phyloP scores from a whole-genome alignment of 805 yeast genomes.

The Debaryomyces maramus region DNA sequence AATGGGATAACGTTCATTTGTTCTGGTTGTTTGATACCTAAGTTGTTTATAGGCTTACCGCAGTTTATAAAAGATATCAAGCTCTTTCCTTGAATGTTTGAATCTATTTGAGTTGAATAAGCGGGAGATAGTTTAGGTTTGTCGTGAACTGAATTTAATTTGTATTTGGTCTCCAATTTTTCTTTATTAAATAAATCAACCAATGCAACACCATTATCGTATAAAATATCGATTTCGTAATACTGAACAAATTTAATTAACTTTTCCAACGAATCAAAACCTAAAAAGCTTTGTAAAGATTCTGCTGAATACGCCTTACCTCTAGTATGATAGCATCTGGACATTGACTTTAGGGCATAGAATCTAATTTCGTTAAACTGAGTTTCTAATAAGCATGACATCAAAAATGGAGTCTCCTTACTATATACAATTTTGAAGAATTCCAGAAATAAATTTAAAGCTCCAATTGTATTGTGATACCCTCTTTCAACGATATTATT shows the following conservation, averaged over 20 bases:
- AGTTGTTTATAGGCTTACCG: conserved; percentile 31
- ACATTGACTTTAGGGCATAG: conserved; percentile 66
- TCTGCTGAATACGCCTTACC: conserved; percentile 62
- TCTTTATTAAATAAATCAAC: conserved; percentile 45
- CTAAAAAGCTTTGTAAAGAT: conserved; percentile 51
- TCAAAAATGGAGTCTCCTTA: conserved; percentile 56
- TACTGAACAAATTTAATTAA: conserved; percentile 58
- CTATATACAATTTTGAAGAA: conserved; percentile 60
- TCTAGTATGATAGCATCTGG: conserved; percentile 65
- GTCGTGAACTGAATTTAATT: conserved; percentile 36
- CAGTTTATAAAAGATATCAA: conserved; percentile 31
- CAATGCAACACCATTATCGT: conserved; percentile 28
- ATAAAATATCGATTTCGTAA: conserved; percentile 53
- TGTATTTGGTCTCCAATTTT: conserved; percentile 39
- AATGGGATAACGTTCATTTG: conserved; percentile 6
- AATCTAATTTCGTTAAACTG: conserved; percentile 79
- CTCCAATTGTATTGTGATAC: conserved; percentile 49
- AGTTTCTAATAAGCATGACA: conserved; percentile 74
- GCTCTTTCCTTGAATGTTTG: conserved; percentile 21
- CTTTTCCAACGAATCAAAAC: conserved; percentile 63
- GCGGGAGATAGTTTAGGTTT: conserved; percentile 40
- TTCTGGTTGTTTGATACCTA: conserved; percentile 16
- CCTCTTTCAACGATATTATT: conserved; percentile 60
- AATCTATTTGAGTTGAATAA: conserved; percentile 32
- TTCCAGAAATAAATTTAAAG: conserved; percentile 57